A percentile compares a stretch with the other conserved stretches of the same genome.
phyloP scores from a whole-genome alignment of 179 eudicot genomes.

The Heliamphora ciliata region DNA sequence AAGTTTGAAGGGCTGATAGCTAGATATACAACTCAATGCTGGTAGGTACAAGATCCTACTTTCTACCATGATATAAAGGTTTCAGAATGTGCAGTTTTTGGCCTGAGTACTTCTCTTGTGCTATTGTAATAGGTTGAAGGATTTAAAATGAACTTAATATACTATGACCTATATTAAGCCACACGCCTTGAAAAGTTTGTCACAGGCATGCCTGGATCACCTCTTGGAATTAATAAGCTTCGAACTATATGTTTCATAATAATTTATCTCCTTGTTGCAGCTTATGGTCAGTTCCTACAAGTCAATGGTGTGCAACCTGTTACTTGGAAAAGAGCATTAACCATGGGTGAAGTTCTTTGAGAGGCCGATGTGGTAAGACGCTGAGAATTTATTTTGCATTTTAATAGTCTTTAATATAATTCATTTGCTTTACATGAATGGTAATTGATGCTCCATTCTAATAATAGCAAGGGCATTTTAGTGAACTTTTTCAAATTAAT shows the following conservation, averaged over 20 bases:
- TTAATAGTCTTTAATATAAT: not conserved
- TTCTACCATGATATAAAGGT: not conserved
- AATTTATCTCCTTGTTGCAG: slow-evolving; percentile 31
- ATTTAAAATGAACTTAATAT: slow-evolving; percentile 94
- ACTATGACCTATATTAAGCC: slow-evolving; percentile 87
- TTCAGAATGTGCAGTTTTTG: not conserved
- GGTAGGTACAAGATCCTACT: not conserved
- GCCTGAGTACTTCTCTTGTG: slow-evolving; percentile 10
- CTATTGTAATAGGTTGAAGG: slow-evolving; percentile 69
- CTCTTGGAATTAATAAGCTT: slow-evolving; percentile 1
- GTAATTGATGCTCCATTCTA: slow-evolving; percentile 25
- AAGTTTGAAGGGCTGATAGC: too few species aligned
- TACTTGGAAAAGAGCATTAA: slow-evolving; percentile 84
- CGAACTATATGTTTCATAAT: not conserved
- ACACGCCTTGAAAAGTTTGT: slow-evolving; percentile 94
- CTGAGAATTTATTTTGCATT: not conserved
- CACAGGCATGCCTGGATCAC: slow-evolving; percentile 43
- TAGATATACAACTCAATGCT: not conserved
- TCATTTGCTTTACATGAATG: not conserved
- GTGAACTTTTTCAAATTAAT: too few species aligned
- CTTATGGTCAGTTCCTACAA: slow-evolving; percentile 87
- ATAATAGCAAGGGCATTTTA: too few species aligned
- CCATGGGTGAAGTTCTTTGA: slow-evolving; percentile 91
- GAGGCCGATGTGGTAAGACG: slow-evolving; percentile 70
- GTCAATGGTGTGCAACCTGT: slow-evolving; percentile 91